These are phyloP conservation scores for Tolypocladium ophioglossoides DNA, from an alignment of 2,329 filamentous ascomycete genomes.

Conservation along the genomic window DNA sequence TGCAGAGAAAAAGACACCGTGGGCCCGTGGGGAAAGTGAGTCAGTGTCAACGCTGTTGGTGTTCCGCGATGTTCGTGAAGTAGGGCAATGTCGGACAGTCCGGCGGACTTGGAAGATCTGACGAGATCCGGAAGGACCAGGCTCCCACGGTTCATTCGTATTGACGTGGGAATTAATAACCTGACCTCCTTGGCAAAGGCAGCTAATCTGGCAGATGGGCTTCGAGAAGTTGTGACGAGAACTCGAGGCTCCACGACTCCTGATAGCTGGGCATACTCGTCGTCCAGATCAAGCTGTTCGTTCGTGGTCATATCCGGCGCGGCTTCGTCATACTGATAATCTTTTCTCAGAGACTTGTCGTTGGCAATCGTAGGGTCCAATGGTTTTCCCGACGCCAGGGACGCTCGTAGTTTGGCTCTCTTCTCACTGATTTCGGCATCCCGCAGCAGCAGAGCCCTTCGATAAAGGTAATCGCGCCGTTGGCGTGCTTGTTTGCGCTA, in stretches of 20 bases:
- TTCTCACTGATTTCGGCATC: conserved; percentile 93
- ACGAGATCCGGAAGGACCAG: conserved; percentile 80
- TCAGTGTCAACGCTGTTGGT: conserved; percentile 79
- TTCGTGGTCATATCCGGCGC: conserved; percentile 54
- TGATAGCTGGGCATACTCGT: conserved; percentile 86
- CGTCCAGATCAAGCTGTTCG: conserved; percentile 66
- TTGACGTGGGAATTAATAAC: conserved; percentile 71
- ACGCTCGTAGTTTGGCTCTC: conserved; percentile 73
- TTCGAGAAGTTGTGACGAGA: conserved; percentile 75
- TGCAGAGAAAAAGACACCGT: conserved; percentile 73
- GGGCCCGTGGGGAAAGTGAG: conserved; percentile 80
- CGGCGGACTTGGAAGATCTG: conserved; percentile 66
- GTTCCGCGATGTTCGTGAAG: conserved; percentile 89
- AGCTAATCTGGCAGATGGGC: conserved; percentile 74
- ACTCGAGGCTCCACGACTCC: conserved; percentile 84
- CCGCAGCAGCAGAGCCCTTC: conserved; percentile 73
- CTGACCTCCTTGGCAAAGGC: conserved; percentile 90
- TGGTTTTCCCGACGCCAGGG: conserved; percentile 81
- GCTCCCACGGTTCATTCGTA: conserved; percentile 86
- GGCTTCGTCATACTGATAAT: conserved; percentile 92
- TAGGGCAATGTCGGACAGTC: conserved; percentile 74
- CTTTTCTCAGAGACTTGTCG: conserved; percentile 71
- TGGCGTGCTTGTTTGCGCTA: conserved; percentile 32
- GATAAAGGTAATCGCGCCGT: conserved; percentile 59
- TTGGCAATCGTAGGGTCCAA: conserved; percentile 74